Evolutionary conservation across 2,329 filamentous ascomycete genomes (phyloP).

Genomic region (Paecilomyces fulvus): DNA sequence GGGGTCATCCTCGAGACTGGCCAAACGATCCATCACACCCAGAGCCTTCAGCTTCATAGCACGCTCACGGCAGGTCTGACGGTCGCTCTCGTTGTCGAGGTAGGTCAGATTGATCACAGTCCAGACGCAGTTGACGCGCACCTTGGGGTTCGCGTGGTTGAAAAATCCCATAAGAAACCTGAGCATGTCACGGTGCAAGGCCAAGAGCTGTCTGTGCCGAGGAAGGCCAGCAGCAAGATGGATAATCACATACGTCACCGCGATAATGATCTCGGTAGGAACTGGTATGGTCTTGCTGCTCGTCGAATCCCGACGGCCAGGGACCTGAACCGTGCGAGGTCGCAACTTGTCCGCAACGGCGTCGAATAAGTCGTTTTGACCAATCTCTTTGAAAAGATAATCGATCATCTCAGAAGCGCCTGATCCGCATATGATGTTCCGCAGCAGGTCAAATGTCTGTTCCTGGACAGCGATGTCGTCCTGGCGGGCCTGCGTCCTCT

Average conservation of each 20-base stretch:
- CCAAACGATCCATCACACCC: conserved; percentile 61
- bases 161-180: conserved; percentile 66
- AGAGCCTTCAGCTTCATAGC: conserved; percentile 60
- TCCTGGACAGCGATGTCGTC: conserved; percentile 84
- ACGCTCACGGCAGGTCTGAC: conserved; percentile 56
- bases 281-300: conserved; percentile 21
- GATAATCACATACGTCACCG: conserved; percentile 73
- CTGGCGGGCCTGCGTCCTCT: conserved; percentile 58
- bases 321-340: conserved; percentile 32
- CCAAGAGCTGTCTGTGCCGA: conserved; percentile 66
- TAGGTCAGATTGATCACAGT: conserved; percentile 79
- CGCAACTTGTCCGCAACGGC: conserved; percentile 72
- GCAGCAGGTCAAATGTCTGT: conserved; percentile 79
- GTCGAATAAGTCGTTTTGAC: conserved; percentile 69
- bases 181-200: conserved; percentile 68
- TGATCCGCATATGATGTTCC: conserved; percentile 72
- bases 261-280: conserved; percentile 59
- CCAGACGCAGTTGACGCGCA: conserved; percentile 74
- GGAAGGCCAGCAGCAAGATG: conserved; percentile 79
- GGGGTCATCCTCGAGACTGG: conserved; percentile 56
- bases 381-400: conserved; percentile 66
- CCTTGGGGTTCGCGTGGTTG: conserved; percentile 60
- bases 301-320: conserved; percentile 23
- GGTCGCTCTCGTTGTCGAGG: conserved; percentile 65
- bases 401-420: conserved; percentile 67